Percentiles rank a stretch among this genome's conserved stretches.
Conservation (phyloP, 176 grass and related monocot species). For the Bonia amplexicaulis region DNA sequence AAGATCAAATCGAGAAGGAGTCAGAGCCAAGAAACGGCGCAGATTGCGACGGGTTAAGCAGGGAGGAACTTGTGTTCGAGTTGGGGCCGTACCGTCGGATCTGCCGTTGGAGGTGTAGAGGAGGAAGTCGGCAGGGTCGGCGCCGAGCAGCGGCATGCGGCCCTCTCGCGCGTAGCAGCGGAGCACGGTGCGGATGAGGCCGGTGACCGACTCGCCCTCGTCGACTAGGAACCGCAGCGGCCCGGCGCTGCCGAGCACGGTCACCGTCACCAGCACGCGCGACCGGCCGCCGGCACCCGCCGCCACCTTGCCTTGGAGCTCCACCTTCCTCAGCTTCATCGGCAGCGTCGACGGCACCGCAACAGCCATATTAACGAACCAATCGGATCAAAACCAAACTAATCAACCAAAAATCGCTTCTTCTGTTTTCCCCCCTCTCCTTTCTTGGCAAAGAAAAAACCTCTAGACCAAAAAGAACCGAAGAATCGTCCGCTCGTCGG, state of each 20-base stretch:
- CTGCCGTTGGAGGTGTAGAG: constrained; percentile 53
- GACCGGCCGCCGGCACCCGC: neutral
- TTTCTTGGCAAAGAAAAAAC: neutral
- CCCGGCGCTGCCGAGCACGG: constrained; percentile 72
- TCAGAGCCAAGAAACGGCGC: neutral
- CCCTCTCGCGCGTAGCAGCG: constrained; percentile 57
- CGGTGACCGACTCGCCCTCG: constrained; percentile 52
- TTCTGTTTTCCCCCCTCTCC: neutral
- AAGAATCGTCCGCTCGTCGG: neutral
- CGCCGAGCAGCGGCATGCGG: constrained; percentile 44
- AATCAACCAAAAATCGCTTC: neutral
- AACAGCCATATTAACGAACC: neutral
- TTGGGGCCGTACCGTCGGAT: constrained; percentile 45
- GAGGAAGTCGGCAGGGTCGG: constrained; percentile 37
- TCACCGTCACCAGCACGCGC: constrained; percentile 60
- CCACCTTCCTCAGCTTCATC: constrained; percentile 41
- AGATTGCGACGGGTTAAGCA: neutral
- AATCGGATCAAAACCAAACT: neutral
- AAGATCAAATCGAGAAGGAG: neutral
- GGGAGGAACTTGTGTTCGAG: neutral
- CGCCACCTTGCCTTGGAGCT: constrained; percentile 22
- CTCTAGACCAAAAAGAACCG: neutral
- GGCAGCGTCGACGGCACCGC: constrained; percentile 1
- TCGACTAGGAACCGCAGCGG: constrained; percentile 55
- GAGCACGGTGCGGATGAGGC: constrained; percentile 46